A percentile compares a stretch with the other conserved stretches of the same genome.
Conservation (phyloP, 1,139 yeast species). For the Geotrichum australiense region DNA sequence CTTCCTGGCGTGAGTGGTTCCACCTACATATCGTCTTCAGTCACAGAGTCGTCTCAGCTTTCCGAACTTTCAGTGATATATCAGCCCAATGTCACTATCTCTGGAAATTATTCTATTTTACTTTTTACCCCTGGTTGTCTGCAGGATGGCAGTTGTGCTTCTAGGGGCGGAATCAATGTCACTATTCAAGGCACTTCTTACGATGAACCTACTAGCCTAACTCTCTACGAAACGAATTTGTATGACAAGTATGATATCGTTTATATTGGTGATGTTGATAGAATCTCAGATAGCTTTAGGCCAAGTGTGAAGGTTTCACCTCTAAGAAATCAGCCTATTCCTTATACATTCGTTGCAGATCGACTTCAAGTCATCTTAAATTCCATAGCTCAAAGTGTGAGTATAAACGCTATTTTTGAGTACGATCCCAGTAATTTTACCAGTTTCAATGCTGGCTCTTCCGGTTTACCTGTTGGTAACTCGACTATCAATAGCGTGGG, state of each 20-base stretch:
- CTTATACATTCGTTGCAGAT: conserved; percentile 61
- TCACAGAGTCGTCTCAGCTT: conserved; percentile 33
- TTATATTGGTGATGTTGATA: conserved; percentile 61
- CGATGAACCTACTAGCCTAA: conserved; percentile 38
- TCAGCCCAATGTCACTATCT: conserved; percentile 61
- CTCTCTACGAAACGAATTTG: conserved; percentile 71
- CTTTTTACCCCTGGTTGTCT: conserved; percentile 85
- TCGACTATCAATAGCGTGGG: conserved; percentile 65
- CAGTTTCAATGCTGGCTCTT: conserved; percentile 31
- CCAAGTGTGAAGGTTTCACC: conserved; percentile 44
- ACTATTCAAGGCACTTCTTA: conserved; percentile 46
- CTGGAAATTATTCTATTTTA: conserved; percentile 69
- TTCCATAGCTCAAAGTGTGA: conserved; percentile 39
- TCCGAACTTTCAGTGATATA: conserved; percentile 46
- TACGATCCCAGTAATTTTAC: conserved; percentile 69
- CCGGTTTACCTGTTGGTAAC: conserved; percentile 50
- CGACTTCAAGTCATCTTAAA: conserved; percentile 50
- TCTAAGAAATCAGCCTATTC: conserved; percentile 36
- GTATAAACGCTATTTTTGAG: conserved; percentile 72
- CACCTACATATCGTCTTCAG: conserved; percentile 35
- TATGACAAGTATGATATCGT: conserved; percentile 74
- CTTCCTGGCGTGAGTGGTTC: conserved; percentile 23
- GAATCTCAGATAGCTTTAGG: conserved; percentile 37
- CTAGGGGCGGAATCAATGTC: conserved; percentile 74
- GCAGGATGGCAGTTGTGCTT: conserved; percentile 56